Base-by-base conservation (phyloP, 768 basidiomycete species). In the Collybiopsis confluens region DNA sequence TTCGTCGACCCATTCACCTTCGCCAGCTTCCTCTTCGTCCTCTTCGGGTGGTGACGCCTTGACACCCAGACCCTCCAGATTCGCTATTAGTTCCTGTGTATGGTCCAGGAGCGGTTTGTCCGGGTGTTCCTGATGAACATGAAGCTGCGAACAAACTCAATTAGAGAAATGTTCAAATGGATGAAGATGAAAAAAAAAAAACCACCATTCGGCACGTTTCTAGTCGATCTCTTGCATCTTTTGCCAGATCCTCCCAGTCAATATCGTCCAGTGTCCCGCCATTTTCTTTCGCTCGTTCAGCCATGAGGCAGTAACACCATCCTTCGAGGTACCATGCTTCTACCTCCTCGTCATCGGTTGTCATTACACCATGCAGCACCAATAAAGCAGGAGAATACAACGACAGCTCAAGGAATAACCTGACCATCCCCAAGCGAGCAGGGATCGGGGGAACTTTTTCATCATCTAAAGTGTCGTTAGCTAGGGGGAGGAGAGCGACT, bases 301-400 rank as follows among this genome's bases (percentile, higher is more conserved):
- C 80, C 81, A 90, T 84, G 43, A 95, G 71, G 72, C 84, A 92
- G 75, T 90, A 92, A 58, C 89, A 88, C 92, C 92, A 97, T 50
- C 92, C 93, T 68, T 95, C 92, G 26, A 96, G 80, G 64, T 96
- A 96, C 86, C 93, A 95, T 1, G 86, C 93, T 61, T 95, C 92
- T 11, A 93, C 85, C 50, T 91, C 87, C 63, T 90, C 79, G 59
- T 93, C 90, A 66, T 95, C 92, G 0, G 84, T 69, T 9, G 86
- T 79, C 69, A 94, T 84, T 9, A 94, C 77, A 11, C 87, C 89
- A 41, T 90, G 82, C 24, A 96, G 69, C 13, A 94, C 83, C 10
- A 85, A 68, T 4, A 95, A 69, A 1, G 92, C 92, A 23, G 85
- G 82, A 0, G 83, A 73, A 64, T 82, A 89, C 3, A 88, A 71